Evolutionary conservation across 331 rosid species (phyloP).

Genomic region (Quercus lobata): DNA sequence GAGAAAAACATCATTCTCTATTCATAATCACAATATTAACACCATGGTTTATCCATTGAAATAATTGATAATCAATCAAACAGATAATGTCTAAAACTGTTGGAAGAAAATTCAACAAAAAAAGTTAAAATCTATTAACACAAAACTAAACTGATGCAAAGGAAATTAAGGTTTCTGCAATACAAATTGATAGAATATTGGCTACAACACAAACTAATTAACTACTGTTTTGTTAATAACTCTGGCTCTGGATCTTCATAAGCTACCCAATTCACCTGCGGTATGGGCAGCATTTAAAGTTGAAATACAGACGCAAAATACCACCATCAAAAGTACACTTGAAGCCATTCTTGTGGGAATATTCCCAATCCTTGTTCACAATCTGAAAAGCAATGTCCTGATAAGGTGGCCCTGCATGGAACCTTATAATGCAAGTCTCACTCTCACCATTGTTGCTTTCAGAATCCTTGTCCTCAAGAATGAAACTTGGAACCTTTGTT

Average conservation of each 20-base stretch:
- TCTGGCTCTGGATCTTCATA: background rate
- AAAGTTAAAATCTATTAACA: background rate
- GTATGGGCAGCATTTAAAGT: constrained; percentile 88
- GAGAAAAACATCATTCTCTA: no score
- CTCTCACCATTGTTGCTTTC: constrained; percentile 41
- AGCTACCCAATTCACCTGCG: constrained; percentile 38
- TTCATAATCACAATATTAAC: no score
- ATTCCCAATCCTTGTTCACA: constrained; percentile 95
- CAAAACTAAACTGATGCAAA: background rate
- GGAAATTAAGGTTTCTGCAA: background rate
- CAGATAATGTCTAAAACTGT: no score
- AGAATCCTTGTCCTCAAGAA: constrained; percentile 62
- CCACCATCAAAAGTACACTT: constrained; percentile 95
- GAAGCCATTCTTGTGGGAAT: constrained; percentile 90
- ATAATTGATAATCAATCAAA: no score
- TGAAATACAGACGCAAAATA: constrained; percentile 78
- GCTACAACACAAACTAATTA: background rate
- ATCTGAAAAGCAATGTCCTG: constrained; percentile 91
- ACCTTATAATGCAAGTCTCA: constrained; percentile 79
- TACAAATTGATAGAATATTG: background rate
- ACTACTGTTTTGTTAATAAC: background rate
- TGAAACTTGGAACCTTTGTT: constrained; percentile 69
- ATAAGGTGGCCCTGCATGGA: constrained; percentile 95
- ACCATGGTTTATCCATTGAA: no score
- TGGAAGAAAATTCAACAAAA: no score